Evolutionary conservation across 805 yeast species (phyloP).

Genomic region (Cyberlindnera saturnus): DNA sequence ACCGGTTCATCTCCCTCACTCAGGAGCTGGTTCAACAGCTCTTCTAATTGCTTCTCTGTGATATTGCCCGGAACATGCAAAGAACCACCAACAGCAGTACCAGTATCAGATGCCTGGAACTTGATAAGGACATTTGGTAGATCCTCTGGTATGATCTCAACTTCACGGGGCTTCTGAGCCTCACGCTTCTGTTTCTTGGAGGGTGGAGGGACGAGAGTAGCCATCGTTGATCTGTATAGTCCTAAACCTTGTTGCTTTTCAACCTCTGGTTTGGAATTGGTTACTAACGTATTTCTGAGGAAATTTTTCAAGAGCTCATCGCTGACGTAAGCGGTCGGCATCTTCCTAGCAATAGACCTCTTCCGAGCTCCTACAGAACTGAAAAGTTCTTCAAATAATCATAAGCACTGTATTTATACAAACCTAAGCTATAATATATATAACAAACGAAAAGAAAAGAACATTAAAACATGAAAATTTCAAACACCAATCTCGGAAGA

Average conservation of each 20-base stretch:
- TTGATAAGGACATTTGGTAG: conserved; percentile 82
- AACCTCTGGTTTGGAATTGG: neutral
- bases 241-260: neutral
- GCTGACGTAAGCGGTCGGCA: conserved; percentile 10
- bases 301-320: conserved; percentile 15
- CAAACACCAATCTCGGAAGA: conserved; percentile 19
- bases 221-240: conserved; percentile 43
- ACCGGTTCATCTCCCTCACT: conserved; percentile 63
- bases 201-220: conserved; percentile 90
- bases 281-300: neutral
- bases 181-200: conserved; percentile 80
- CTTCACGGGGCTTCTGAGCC: conserved; percentile 77
- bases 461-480: neutral
- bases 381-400: neutral
- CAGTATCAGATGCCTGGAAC: conserved; percentile 91
- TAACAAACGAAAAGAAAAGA: neutral
- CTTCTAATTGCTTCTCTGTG: conserved; percentile 80
- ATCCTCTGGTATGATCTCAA: conserved; percentile 66
- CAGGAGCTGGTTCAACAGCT: conserved; percentile 73
- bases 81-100: conserved; percentile 77
- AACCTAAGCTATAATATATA: neutral
- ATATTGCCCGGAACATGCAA: conserved; percentile 89
- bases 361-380: neutral
- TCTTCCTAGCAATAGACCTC: neutral
- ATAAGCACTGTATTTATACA: conserved; percentile 1